Conservation (phyloP, 2,329 filamentous ascomycete genomes). For the Biscogniauxia sp. region DNA sequence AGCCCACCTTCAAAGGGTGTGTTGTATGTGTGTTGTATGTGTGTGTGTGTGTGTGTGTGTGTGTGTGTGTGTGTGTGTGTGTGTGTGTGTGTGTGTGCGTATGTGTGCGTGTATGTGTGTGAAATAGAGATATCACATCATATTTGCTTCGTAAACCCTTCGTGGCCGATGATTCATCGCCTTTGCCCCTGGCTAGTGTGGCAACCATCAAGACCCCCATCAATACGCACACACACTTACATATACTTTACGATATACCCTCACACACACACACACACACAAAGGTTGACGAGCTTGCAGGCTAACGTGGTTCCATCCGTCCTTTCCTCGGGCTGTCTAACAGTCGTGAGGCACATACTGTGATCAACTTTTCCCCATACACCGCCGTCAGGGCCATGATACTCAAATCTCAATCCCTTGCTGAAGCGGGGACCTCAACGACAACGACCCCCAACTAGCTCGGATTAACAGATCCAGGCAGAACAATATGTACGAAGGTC, state of each 20-base stretch:
- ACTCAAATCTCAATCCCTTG: background rate
- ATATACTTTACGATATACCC: background rate
- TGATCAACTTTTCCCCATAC: background rate
- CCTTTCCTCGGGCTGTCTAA: background rate
- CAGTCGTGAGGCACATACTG: background rate
- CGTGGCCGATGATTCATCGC: background rate
- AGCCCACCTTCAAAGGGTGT: background rate
- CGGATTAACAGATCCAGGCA: slow-evolving; percentile 5
- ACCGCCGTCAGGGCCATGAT: background rate
- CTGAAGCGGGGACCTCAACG: slow-evolving; percentile 3
- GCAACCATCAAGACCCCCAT: slow-evolving; percentile 3
- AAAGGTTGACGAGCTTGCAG: background rate
- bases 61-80: background rate
- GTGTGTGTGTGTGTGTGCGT: background rate
- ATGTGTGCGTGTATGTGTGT: background rate
- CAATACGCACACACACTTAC: background rate
- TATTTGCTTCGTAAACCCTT: background rate
- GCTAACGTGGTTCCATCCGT: slow-evolving; percentile 5
- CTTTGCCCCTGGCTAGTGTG: slow-evolving; percentile 8
- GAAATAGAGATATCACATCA: background rate
- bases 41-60: background rate
- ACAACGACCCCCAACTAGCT: background rate
- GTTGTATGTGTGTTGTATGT: too few species aligned
- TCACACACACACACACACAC: background rate
- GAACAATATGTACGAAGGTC: too few species aligned